phyloP scores from a whole-genome alignment of 2,329 filamentous ascomycete species.

The Nothophoma quercina region DNA sequence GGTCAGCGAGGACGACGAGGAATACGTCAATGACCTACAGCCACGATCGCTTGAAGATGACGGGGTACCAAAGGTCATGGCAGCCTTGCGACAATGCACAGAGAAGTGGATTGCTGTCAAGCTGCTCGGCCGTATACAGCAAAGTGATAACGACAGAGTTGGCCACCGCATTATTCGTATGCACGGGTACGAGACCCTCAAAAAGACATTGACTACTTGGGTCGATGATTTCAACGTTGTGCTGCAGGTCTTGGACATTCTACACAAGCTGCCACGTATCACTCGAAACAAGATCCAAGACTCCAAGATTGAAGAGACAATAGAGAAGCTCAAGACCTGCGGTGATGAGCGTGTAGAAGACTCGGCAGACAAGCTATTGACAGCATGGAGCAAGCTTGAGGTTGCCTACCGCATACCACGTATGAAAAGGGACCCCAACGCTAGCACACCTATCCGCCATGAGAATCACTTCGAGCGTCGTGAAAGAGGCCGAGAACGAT shows the following conservation, averaged over 20 bases:
- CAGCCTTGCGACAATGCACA: slow-evolving; percentile 94
- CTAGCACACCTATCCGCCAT: slow-evolving; percentile 42
- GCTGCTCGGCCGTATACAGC: slow-evolving; percentile 85
- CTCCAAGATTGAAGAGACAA: slow-evolving; percentile 87
- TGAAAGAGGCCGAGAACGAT: slow-evolving; percentile 58
- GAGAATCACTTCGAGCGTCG: slow-evolving; percentile 69
- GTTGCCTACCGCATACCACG: slow-evolving; percentile 92
- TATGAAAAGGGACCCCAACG: slow-evolving; percentile 80
- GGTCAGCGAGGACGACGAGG: slow-evolving; percentile 87
- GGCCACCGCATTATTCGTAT: slow-evolving; percentile 90
- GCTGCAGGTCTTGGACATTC: slow-evolving; percentile 86
- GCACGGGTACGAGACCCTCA: slow-evolving; percentile 96
- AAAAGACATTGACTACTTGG: slow-evolving; percentile 84
- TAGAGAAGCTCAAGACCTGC: slow-evolving; percentile 72
- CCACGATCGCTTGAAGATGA: slow-evolving; percentile 80
- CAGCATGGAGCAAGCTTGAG: slow-evolving; percentile 88
- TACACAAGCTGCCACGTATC: slow-evolving; percentile 86
- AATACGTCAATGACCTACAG: slow-evolving; percentile 90
- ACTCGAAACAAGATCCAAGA: slow-evolving; percentile 97
- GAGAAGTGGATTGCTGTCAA: slow-evolving; percentile 99
- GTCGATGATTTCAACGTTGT: slow-evolving; percentile 89
- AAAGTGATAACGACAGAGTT: slow-evolving; percentile 84
- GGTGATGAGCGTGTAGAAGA: slow-evolving; percentile 78
- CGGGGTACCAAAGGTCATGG: slow-evolving; percentile 93
- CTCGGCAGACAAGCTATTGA: slow-evolving; percentile 74